Base-by-base conservation (phyloP, 2,329 filamentous ascomycete species). In the Diaporthe sp. region DNA sequence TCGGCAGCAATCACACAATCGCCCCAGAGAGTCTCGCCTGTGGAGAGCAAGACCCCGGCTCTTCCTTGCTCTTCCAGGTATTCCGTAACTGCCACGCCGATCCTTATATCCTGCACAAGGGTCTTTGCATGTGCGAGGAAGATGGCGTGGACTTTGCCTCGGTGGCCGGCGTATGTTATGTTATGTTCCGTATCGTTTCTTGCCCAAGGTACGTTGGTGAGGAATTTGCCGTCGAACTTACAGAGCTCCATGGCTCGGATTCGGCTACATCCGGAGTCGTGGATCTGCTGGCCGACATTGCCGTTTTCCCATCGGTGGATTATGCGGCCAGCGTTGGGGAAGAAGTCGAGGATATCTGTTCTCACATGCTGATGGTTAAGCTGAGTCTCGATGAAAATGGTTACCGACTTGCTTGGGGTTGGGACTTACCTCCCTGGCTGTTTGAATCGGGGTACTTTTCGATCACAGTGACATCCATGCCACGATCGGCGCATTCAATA, bases 241-340 rank as follows among this genome's bases (percentile, higher is more conserved):
- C 61, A 67, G 15, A 67, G 61, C 31, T 67, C 61, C 39, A 67
- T 67, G 22, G 61, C n/a, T 37, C 61, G n/a, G n/a, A 67, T 67
- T 2, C 39, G 61, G 46, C 39, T 67, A 9, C 61, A 67, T 2
- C 61, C 61, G 9, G 25, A 49, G 13, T 67, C 42, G 13, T 67
- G 61, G 39, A 67, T 67, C 61, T 46, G 37, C 19, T 67, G 61
- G n/a, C 61, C 61, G 57, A 49, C n/a, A 13, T 59, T 55, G 39
- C 69, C 69, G 69, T 72, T 49, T 37, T 59, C 53, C 69, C 69
- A 72, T 39, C 69, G 51, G 53, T 72, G 28, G 55, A 72, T 72
- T 25, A 72, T 72, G 22, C 69, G 55, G 53, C 69, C 69, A 22
- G 69, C 53, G 15, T 72, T 72, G 37, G 69, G 57, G 57, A 59